A percentile compares a stretch with the other conserved stretches of the same genome.
Evolutionary conservation across 257 asterid genomes (phyloP).

Genomic region (Lantana camara): DNA sequence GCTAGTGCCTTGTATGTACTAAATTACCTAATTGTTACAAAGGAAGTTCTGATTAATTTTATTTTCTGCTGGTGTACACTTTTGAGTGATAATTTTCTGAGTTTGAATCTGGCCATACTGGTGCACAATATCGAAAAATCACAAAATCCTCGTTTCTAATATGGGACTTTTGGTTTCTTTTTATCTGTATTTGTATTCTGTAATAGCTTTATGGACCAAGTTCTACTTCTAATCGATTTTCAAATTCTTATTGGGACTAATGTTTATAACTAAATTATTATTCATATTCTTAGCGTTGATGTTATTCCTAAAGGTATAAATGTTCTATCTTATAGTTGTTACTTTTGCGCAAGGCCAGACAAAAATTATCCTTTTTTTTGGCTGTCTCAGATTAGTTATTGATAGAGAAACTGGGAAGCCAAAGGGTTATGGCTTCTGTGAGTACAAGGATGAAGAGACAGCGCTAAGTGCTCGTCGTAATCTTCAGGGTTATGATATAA

Average conservation of each 20-base stretch:
- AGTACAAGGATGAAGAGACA: conserved; percentile 96
- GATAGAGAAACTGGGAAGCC: conserved; percentile 99
- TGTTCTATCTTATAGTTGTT: not conserved
- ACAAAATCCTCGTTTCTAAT: not conserved
- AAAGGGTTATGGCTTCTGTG: conserved; percentile 97
- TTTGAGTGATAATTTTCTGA: not conserved
- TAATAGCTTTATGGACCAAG: not conserved
- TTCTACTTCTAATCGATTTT: not conserved
- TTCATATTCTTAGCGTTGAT: not conserved
- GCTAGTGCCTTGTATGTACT: not conserved
- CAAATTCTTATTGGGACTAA: not conserved
- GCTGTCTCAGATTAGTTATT: conserved; percentile 64
- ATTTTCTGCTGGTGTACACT: too few species aligned
- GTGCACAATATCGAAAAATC: not conserved
- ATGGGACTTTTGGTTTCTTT: not conserved
- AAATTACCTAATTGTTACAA: not conserved
- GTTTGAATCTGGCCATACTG: not conserved
- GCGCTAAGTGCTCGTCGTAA: conserved; percentile 95
- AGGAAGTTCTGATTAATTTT: not conserved
- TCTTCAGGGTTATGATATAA: conserved; percentile 88
- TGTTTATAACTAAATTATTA: not conserved
- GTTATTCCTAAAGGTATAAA: not conserved
- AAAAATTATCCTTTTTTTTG: not conserved
- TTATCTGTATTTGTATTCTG: not conserved
- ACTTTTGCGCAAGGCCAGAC: not conserved